A percentile compares a stretch with the other conserved stretches of the same genome.
Evolutionary conservation across 108 stramenopile species (phyloP).

Genomic region (Epithemia pelagica): DNA sequence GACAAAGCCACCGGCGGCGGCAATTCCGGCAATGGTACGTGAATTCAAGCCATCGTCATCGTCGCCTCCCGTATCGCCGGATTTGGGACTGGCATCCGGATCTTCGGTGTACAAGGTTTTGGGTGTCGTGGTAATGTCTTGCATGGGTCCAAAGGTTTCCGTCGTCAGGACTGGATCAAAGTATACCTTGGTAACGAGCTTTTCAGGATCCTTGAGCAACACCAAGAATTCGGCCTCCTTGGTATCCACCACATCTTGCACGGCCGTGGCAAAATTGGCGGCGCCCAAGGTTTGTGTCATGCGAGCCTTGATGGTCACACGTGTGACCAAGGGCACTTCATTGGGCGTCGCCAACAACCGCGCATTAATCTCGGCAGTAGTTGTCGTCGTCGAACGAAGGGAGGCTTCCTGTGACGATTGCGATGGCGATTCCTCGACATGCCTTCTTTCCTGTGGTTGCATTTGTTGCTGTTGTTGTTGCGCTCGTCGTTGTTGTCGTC

Average conservation of each 20-base stretch:
- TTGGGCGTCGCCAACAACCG: background rate
- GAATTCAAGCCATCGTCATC: constrained; percentile 4
- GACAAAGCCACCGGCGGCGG: background rate
- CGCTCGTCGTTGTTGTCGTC: background rate
- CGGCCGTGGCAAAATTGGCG: background rate
- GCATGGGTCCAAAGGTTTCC: background rate
- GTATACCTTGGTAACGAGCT: background rate
- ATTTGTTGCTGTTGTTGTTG: background rate
- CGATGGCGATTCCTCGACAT: no score
- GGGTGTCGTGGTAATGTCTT: background rate
- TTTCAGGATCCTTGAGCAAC: background rate
- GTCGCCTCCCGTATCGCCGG: background rate
- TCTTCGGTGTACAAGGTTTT: background rate
- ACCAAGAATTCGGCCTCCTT: background rate
- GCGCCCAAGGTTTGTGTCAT: background rate
- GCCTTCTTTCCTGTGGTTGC: background rate
- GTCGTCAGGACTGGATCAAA: background rate
- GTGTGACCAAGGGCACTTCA: background rate
- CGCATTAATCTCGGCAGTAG: no score
- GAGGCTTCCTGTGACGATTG: background rate
- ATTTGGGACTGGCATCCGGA: background rate
- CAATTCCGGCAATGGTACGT: background rate
- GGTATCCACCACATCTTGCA: background rate
- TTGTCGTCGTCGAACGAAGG: no score
- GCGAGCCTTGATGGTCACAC: background rate